Base-by-base conservation (phyloP, 805 yeast species). In the Lachancea nothofagi region DNA sequence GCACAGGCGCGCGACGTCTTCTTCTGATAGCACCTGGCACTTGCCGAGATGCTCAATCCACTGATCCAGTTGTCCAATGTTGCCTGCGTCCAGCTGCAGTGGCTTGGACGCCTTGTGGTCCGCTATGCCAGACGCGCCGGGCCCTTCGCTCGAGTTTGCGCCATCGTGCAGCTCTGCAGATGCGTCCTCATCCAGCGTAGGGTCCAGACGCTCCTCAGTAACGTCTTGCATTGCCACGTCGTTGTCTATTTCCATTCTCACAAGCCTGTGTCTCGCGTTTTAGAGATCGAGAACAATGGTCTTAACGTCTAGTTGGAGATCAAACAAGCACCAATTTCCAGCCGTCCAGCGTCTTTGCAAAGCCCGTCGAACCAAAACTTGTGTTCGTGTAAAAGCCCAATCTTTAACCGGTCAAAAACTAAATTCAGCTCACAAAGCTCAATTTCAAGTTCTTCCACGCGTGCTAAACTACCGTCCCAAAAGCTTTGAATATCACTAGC, bases 211-310 rank as follows among this genome's bases (percentile, higher is more conserved):
- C 77, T 50, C 52, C 28, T 45, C 50, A 46, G 71, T 66, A 43
- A 81, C 87, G 55, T 83, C 93, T 61, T 82, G 89, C 93, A 83
- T 83, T 49, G 83, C 88, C 43, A 82, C 82, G 60, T 83, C 94
- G 40, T 83, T 74, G 59, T 83, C 90, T 61, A 79, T 68, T 50
- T 82, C 88, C 89, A 82, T 83, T 19, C n/a, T 13, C 15, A 21
- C 21, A 25, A 17, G 12, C n/a, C n/a, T 9, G 14, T 6, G 9
- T 18, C 32, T n/a, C n/a, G n/a, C n/a, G n/a, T n/a, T n/a, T n/a
- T n/a, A n/a, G n/a, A n/a, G n/a, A n/a, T n/a, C n/a, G n/a, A n/a
- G n/a, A n/a, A n/a, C n/a, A n/a, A n/a, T n/a, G n/a, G n/a, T n/a
- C n/a, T n/a, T n/a, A n/a, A n/a, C n/a, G n/a, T n/a, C n/a, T n/a